These are phyloP conservation scores for Russula brevipes DNA, from an alignment of 768 basidiomycete genomes.

Conservation along the genomic window DNA sequence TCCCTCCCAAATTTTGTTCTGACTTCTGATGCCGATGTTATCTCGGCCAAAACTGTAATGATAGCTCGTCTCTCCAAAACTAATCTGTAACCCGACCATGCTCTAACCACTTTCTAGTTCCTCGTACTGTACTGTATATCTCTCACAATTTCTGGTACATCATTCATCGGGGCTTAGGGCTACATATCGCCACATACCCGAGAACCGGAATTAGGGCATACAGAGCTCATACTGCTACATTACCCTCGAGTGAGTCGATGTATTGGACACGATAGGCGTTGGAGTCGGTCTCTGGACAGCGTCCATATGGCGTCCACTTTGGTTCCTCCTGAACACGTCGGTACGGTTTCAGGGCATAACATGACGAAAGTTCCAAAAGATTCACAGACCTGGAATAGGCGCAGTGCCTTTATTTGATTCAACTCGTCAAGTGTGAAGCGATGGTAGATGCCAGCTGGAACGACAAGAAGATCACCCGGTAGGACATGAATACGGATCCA, in stretches of 20 bases:
- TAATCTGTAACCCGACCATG: too few relatives aligned
- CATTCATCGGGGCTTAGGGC: too few relatives aligned
- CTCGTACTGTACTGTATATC: too few relatives aligned
- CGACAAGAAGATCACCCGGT: slow-evolving; percentile 77
- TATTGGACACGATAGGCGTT: slow-evolving; percentile 64
- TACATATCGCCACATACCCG: too few relatives aligned
- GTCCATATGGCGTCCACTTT: slow-evolving; percentile 80
- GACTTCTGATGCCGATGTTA: too few relatives aligned
- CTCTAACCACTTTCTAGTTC: too few relatives aligned
- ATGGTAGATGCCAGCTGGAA: slow-evolving; percentile 92
- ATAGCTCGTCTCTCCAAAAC: too few relatives aligned
- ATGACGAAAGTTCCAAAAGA: background rate
- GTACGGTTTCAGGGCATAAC: background rate
- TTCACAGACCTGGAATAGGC: slow-evolving; percentile 71
- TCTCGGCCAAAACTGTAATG: too few relatives aligned
- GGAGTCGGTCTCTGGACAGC: slow-evolving; percentile 53
- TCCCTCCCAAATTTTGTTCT: too few relatives aligned
- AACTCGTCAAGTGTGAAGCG: slow-evolving; percentile 83
- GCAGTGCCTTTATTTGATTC: slow-evolving; percentile 69
- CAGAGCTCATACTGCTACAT: background rate
- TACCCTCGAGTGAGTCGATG: slow-evolving; percentile 35
- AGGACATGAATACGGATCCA: slow-evolving; percentile 81
- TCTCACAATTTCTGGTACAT: too few relatives aligned
- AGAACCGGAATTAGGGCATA: too few relatives aligned
- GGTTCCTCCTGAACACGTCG: slow-evolving; percentile 65